These are phyloP conservation scores for Thraustochytrium striatum DNA, from an alignment of 352 stramenopile genomes.

Conservation along the genomic window DNA sequence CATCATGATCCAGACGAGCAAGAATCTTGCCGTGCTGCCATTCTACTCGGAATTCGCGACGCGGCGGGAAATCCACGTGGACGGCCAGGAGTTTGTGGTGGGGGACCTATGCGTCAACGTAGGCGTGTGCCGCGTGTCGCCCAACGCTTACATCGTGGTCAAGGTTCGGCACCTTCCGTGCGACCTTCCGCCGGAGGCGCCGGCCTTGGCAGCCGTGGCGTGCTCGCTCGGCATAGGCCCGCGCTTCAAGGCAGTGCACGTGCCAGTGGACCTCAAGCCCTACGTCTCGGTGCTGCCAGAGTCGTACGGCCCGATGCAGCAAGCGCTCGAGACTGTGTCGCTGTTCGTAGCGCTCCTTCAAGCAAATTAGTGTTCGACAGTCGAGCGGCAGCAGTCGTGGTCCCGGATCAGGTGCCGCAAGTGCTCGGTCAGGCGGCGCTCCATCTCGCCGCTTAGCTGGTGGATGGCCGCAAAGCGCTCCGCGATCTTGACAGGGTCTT, in stretches of 20 bases:
- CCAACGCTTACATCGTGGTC: background rate
- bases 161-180: background rate
- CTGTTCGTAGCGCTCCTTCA: background rate
- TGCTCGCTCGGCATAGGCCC: background rate
- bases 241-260: background rate
- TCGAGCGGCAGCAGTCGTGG: too few species aligned
- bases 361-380: too few species aligned
- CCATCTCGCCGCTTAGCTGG: background rate
- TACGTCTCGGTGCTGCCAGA: background rate
- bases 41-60: background rate
- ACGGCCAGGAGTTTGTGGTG: background rate
- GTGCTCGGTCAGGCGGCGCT: background rate
- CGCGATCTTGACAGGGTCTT: slow-evolving; percentile 24
- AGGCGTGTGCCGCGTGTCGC: background rate
- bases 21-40: background rate
- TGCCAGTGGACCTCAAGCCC: background rate
- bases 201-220: background rate
- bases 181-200: background rate
- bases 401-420: background rate
- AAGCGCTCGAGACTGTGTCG: background rate
- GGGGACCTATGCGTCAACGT: background rate
- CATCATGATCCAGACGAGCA: background rate
- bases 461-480: slow-evolving; percentile 14
- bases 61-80: background rate
- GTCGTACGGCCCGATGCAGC: background rate